Evolutionary conservation across 805 yeast genomes (phyloP).

Genomic region (Candida boidinii): DNA sequence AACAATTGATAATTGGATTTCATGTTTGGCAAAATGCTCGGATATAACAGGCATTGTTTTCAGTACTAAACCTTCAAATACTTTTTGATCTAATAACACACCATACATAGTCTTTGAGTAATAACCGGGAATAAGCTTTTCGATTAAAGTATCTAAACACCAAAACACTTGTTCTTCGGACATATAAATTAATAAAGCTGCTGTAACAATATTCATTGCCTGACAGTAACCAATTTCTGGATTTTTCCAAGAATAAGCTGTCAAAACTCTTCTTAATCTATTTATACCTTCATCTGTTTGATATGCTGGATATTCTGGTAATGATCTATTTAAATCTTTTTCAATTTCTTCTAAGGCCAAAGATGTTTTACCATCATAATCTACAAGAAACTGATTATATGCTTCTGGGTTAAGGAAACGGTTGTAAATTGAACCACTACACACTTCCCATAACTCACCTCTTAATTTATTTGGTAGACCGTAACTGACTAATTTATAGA

Average conservation of each 20-base stretch:
- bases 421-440: conserved; percentile 76
- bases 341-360: conserved; percentile 94
- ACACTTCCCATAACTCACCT: conserved; percentile 94
- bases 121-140: conserved; percentile 85
- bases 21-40: conserved; percentile 69
- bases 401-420: conserved; percentile 55
- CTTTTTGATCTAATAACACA: conserved; percentile 86
- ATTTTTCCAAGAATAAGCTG: conserved; percentile 94
- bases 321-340: conserved; percentile 86
- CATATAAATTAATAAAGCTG: conserved; percentile 73
- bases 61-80: conserved; percentile 83
- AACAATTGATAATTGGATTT: conserved; percentile 87
- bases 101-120: conserved; percentile 98
- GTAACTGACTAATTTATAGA: conserved; percentile 75
- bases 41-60: conserved; percentile 84
- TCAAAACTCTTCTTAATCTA: conserved; percentile 76
- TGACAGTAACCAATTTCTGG: conserved; percentile 98
- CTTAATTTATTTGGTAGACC: conserved; percentile 92
- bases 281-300: conserved; percentile 80
- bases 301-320: conserved; percentile 95
- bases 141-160: conserved; percentile 78
- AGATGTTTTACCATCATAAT: conserved; percentile 56
- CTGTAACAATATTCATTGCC: conserved; percentile 93
- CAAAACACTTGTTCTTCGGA: conserved; percentile 98
- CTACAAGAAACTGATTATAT: conserved; percentile 50